phyloP scores from a whole-genome alignment of 208 protist genomes.

The Acanthamoeba divionensis region DNA sequence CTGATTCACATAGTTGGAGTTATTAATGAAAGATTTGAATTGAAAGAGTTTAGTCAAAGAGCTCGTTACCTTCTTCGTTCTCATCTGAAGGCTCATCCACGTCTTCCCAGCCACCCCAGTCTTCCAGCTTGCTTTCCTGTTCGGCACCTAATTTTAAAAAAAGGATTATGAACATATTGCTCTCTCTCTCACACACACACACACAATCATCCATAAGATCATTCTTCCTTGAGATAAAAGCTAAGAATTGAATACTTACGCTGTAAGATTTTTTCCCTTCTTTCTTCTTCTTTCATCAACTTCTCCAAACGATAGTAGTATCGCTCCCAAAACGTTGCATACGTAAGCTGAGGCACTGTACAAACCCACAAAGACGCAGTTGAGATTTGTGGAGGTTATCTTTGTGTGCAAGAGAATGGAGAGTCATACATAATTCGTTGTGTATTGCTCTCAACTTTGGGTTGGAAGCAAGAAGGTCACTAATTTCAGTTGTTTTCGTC shows the following conservation, averaged over 20 bases:
- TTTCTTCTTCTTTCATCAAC: constrained; percentile 40
- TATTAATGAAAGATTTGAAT: too few relatives aligned
- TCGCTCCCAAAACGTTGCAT: constrained; percentile 28
- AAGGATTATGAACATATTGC: too few relatives aligned
- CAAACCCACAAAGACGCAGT: background rate
- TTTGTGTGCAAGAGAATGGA: background rate
- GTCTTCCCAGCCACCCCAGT: constrained; percentile 40
- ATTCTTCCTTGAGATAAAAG: too few relatives aligned
- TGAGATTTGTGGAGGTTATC: background rate
- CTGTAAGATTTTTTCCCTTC: constrained; percentile 44
- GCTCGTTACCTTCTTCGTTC: too few relatives aligned
- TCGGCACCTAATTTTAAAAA: constrained; percentile 8
- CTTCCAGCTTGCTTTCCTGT: background rate
- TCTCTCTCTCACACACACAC: too few relatives aligned
- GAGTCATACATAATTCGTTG: background rate
- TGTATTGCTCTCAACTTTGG: background rate
- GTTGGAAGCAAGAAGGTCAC: background rate
- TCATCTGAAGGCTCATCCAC: background rate
- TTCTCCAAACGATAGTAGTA: constrained; percentile 51
- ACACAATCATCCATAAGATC: too few relatives aligned
- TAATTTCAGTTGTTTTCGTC: background rate
- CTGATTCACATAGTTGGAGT: too few relatives aligned
- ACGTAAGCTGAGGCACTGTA: background rate
- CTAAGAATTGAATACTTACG: background rate
- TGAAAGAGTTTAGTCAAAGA: too few relatives aligned